A percentile compares a stretch with the other conserved stretches of the same genome.
These are phyloP conservation scores for Pseudoperonospora humuli DNA, from an alignment of 352 stramenopile genomes.

Conservation along the genomic window DNA sequence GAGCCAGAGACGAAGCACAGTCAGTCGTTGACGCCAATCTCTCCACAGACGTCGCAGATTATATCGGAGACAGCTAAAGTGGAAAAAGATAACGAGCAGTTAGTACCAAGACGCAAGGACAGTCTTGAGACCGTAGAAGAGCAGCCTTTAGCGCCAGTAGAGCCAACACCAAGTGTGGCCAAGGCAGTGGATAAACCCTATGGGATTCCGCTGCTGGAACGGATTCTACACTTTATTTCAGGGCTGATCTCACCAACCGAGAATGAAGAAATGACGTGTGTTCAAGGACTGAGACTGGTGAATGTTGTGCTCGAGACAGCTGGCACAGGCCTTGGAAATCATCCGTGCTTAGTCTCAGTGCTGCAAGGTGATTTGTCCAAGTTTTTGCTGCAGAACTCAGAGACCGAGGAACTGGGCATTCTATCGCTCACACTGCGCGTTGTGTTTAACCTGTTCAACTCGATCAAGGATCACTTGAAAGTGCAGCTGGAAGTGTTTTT, in stretches of 20 bases:
- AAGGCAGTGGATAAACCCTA: conserved; percentile 50
- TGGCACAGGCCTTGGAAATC: conserved; percentile 71
- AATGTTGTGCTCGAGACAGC: conserved; percentile 96
- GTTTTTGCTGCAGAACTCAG: conserved; percentile 93
- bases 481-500: conserved; percentile 99
- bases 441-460: conserved; percentile 99
- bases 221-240: conserved; percentile 91
- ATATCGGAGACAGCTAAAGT: neutral
- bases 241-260: conserved; percentile 89
- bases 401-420: conserved; percentile 92
- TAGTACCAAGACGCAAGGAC: conserved; percentile 14
- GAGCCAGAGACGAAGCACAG: conserved; percentile 21
- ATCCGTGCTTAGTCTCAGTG: conserved; percentile 79
- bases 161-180: conserved; percentile 1
- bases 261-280: conserved; percentile 84
- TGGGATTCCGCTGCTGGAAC: conserved; percentile 85
- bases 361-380: conserved; percentile 94
- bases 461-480: conserved; percentile 98
- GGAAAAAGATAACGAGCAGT: conserved; percentile 7
- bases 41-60: conserved; percentile 1
- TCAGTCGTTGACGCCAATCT: conserved; percentile 3
- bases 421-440: conserved; percentile 90
- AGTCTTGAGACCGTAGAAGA: conserved; percentile 21
- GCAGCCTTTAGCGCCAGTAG: neutral
- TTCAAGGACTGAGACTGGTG: conserved; percentile 91